A percentile compares a stretch with the other conserved stretches of the same genome.
phyloP scores from a whole-genome alignment of 495 filamentous ascomycete species.

The Thermothielavioides terrestris region DNA sequence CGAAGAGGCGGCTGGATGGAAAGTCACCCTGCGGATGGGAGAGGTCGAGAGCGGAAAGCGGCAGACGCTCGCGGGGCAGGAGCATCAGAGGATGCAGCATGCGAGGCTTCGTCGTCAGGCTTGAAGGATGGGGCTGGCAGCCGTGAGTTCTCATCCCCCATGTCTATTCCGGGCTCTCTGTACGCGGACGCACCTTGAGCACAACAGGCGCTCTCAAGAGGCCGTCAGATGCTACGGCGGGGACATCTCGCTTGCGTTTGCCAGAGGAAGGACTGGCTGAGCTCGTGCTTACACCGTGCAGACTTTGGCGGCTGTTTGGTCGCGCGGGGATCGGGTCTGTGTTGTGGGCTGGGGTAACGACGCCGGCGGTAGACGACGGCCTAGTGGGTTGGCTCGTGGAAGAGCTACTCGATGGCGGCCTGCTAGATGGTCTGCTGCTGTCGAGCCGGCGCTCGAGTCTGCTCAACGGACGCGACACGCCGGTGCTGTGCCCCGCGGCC shows the following conservation, averaged over 20 bases:
- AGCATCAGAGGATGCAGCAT: slow-evolving; percentile 52
- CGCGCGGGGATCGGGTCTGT: slow-evolving; percentile 3
- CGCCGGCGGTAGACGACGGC: slow-evolving; percentile 1
- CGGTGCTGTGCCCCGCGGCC: slow-evolving; percentile 16
- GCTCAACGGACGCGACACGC: slow-evolving; percentile 31
- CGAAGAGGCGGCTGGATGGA: slow-evolving; percentile 47
- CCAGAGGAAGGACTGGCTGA: slow-evolving; percentile 7
- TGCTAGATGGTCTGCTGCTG: slow-evolving; percentile 7
- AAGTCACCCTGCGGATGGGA: slow-evolving; percentile 41
- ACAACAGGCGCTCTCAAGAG: slow-evolving; percentile 40
- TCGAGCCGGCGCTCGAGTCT: slow-evolving; percentile 4
- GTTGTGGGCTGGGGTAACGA: slow-evolving; percentile 4
- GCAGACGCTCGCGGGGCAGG: slow-evolving; percentile 51
- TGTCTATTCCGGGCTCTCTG: not conserved
- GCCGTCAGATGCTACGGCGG: slow-evolving; percentile 33
- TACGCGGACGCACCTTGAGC: slow-evolving; percentile 40
- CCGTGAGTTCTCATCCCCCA: slow-evolving; percentile 10
- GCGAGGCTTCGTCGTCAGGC: slow-evolving; percentile 48
- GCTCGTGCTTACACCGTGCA: not conserved
- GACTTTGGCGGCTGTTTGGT: slow-evolving; percentile 3
- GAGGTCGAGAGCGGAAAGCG: slow-evolving; percentile 53
- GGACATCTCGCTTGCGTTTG: slow-evolving; percentile 24
- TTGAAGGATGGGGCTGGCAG: slow-evolving; percentile 49
- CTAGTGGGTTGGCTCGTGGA: no score
- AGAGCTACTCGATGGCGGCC: no score